Evolutionary conservation across 2,329 filamentous ascomycete genomes (phyloP).

Genomic region (Diaporthe amygdali): DNA sequence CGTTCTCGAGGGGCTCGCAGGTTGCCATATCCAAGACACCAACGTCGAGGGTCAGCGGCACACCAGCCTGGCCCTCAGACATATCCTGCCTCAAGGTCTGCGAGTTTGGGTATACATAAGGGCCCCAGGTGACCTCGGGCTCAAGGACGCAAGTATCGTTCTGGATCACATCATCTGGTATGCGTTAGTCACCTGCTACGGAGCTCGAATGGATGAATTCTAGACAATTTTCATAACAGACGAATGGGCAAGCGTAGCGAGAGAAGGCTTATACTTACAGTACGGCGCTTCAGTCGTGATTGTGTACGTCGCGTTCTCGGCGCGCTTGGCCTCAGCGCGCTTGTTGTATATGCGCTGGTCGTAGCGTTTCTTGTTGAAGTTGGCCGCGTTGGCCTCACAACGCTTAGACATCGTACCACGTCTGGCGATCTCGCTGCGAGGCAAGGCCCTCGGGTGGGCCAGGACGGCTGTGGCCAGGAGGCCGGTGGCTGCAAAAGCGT

Average conservation of each 20-base stretch:
- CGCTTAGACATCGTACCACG: constrained; percentile 18
- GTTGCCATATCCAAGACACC: constrained; percentile 20
- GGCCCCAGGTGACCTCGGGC: constrained; percentile 17
- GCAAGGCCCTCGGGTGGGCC: background rate
- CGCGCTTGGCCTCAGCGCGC: background rate
- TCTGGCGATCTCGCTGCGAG: constrained; percentile 6
- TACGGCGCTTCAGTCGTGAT: constrained; percentile 20
- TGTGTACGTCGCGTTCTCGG: constrained; percentile 9
- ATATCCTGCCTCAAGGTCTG: constrained; percentile 17
- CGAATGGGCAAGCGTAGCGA: too few relatives aligned
- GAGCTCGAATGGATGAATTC: too few relatives aligned
- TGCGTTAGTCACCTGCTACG: background rate
- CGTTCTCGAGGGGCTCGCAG: constrained; percentile 17
- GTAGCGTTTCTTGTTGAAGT: constrained; percentile 18
- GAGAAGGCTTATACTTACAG: too few relatives aligned
- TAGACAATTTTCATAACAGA: too few relatives aligned
- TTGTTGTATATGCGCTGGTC: constrained; percentile 6
- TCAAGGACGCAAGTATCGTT: constrained; percentile 19
- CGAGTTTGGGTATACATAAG: constrained; percentile 14
- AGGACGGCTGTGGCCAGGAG: background rate
- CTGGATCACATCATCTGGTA: constrained; percentile 14
- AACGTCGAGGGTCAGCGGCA: constrained; percentile 16
- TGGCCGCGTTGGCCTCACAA: constrained; percentile 4
- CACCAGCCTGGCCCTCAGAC: constrained; percentile 13
- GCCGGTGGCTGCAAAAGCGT: background rate